Evolutionary conservation across 192 early-diverging fungal genomes (phyloP).

Genomic region (Coemansia sp.): DNA sequence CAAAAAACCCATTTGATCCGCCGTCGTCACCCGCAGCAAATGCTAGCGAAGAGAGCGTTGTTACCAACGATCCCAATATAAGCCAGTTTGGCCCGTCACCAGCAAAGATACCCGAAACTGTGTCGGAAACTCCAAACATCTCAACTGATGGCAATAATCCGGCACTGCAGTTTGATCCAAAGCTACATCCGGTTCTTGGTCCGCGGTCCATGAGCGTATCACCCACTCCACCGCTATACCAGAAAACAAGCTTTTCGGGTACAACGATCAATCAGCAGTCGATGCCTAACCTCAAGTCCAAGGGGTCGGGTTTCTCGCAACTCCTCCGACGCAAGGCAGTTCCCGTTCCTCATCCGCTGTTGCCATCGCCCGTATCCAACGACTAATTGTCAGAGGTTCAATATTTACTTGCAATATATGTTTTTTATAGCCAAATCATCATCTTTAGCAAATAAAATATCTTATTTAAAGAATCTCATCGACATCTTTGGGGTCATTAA

Average conservation of each 20-base stretch:
- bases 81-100: background rate
- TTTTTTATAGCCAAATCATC: background rate
- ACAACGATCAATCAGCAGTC: background rate
- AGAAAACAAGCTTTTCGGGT: conserved; percentile 2
- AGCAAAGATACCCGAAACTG: background rate
- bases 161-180: conserved; percentile 15
- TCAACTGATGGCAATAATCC: background rate
- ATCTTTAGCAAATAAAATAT: background rate
- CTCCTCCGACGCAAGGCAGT: conserved; percentile 1
- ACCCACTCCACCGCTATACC: conserved; percentile 12
- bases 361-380: conserved; percentile 5
- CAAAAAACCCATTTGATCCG: conserved; percentile 7
- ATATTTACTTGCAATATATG: no score
- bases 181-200: conserved; percentile 34
- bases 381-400: background rate
- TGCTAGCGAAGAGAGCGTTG: background rate
- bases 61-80: background rate
- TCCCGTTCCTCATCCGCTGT: background rate
- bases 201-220: conserved; percentile 36
- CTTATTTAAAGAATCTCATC: background rate
- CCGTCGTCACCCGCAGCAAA: background rate
- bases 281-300: background rate
- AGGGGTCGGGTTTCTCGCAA: background rate
- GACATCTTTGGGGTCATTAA: background rate
- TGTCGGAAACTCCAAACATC: background rate